These are phyloP conservation scores for Pyrenochaeta sp. DNA, from an alignment of 2,329 filamentous ascomycete genomes.

Conservation along the genomic window DNA sequence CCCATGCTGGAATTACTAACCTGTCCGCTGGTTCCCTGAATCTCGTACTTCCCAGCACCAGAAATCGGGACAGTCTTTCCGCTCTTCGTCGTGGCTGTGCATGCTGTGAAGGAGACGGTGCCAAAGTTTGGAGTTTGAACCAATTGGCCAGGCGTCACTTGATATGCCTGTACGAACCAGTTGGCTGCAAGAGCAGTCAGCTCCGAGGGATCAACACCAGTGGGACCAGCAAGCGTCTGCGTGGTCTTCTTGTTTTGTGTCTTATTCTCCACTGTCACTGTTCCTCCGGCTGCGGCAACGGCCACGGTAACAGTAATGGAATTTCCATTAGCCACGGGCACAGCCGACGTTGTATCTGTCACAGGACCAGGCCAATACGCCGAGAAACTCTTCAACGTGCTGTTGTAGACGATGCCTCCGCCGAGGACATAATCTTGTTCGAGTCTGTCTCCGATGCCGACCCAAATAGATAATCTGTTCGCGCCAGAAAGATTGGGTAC, in stretches of 20 bases:
- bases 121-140: slow-evolving; percentile 27
- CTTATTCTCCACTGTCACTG: slow-evolving; percentile 33
- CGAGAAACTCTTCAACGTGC: slow-evolving; percentile 23
- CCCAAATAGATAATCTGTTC: slow-evolving; percentile 32
- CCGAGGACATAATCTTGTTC: slow-evolving; percentile 30
- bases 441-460: slow-evolving; percentile 30
- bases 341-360: slow-evolving; percentile 25
- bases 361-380: slow-evolving; percentile 27
- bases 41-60: slow-evolving; percentile 29
- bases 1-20: slow-evolving; percentile 5
- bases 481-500: slow-evolving; percentile 28
- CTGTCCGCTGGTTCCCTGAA: slow-evolving; percentile 35
- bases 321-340: slow-evolving; percentile 26
- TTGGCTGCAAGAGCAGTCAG: slow-evolving; percentile 29
- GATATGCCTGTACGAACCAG: slow-evolving; percentile 37
- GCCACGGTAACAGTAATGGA: slow-evolving; percentile 27
- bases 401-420: slow-evolving; percentile 31
- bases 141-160: slow-evolving; percentile 27
- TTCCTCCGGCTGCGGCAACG: slow-evolving; percentile 17
- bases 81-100: slow-evolving; percentile 24
- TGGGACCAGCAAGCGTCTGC: slow-evolving; percentile 23
- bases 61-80: slow-evolving; percentile 23
- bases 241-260: slow-evolving; percentile 28
- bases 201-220: slow-evolving; percentile 11
- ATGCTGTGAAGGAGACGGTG: slow-evolving; percentile 27